Conservation (phyloP, 2,329 filamentous ascomycete genomes). For the Hymenoscyphus infarciens region DNA sequence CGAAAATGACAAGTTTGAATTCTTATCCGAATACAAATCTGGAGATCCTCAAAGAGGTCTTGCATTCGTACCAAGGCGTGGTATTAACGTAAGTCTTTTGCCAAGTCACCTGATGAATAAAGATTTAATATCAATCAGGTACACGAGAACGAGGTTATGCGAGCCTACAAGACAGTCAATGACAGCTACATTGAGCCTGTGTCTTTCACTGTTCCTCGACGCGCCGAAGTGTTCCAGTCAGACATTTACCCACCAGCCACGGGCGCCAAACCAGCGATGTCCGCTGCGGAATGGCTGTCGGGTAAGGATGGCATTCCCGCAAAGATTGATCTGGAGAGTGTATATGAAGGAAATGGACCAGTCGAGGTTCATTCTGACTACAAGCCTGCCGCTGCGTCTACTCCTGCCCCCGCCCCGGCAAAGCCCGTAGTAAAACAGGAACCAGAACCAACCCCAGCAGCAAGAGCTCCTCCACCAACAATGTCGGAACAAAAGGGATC, state of each 20-base stretch:
- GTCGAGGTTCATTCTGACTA: constrained; percentile 71
- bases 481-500: constrained; percentile 84
- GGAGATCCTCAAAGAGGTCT: constrained; percentile 89
- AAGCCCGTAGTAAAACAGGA: constrained; percentile 50
- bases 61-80: constrained; percentile 90
- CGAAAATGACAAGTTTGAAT: constrained; percentile 98
- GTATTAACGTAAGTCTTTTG: constrained; percentile 67
- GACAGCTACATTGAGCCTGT: constrained; percentile 93
- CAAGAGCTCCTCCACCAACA: constrained; percentile 57
- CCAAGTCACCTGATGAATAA: constrained; percentile 2
- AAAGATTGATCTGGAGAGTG: constrained; percentile 89
- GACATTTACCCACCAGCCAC: constrained; percentile 91
- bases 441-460: constrained; percentile 45
- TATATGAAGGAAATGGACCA: constrained; percentile 81
- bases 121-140: constrained; percentile 46
- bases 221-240: constrained; percentile 92
- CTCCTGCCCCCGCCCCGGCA: constrained; percentile 42
- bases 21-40: constrained; percentile 96
- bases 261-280: constrained; percentile 77
- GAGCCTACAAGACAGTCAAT: constrained; percentile 95
- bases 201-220: constrained; percentile 92
- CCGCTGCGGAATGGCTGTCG: constrained; percentile 75
- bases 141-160: constrained; percentile 94
- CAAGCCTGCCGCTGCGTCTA: constrained; percentile 49
- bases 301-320: constrained; percentile 81